Evolutionary conservation across 805 yeast genomes (phyloP), one percentile per base, ranked within the genome.

Genomic region (Priceomyces medius): DNA sequence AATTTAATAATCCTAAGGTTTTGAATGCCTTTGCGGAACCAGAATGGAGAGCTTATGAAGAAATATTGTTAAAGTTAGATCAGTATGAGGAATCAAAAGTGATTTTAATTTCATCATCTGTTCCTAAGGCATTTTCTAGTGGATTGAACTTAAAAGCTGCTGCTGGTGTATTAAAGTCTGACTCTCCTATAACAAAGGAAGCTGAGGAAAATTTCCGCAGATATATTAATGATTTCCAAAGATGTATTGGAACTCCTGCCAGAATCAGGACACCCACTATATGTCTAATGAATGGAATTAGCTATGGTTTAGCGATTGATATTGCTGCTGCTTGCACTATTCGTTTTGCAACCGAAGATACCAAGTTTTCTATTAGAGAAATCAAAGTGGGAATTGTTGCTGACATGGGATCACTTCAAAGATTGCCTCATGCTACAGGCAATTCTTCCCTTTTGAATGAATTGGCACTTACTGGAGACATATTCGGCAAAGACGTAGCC

Each of bases 321-420:
- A 74, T 85, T 33, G 63, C 83, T 6, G 62, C 82, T 10, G 76
- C 85, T 0, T 71, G 75, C 20, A 71, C 80, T 12, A 76, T 85
- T 18, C 72, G 90, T 38, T 58, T 81, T 9, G 79, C 80, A 8
- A 63, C 80, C 3, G 62, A 63, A 21, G 83, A 76, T 47, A 73
- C 77, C 10, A 61, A 55, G 29, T 70, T 83, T 48, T 73, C 84
- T 31, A 76, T 86, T 42, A 76, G 83, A 42, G 95, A 85, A 61
- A 79, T 85, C 45, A 77, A 80, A 46, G 70, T 85, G 40, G 93
- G 91, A 2, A 71, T 86, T 55, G 76, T 86, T 28, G 89, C 93
- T 1, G 93, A 86, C 56, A 83, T 85, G 53, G 95, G 95, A 3
- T 73, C 86, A 1, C 66, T 85, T 43, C 90, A 85, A 61, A 70